Evolutionary conservation across 2,329 filamentous ascomycete genomes (phyloP), one percentile per base, ranked within the genome.

Genomic region (Zopfia rhizophila): DNA sequence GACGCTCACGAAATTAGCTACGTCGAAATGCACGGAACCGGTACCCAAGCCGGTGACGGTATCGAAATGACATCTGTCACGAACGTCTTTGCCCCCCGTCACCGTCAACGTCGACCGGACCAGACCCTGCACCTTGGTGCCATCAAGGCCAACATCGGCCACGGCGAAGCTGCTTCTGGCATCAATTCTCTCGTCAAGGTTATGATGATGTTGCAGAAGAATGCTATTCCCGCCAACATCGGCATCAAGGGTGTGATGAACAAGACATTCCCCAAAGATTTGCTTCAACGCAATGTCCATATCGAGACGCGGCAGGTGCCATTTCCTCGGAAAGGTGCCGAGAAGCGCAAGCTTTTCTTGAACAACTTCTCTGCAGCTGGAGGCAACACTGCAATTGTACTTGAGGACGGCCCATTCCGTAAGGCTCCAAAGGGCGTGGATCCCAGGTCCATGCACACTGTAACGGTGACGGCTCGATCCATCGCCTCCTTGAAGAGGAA

Each of bases 11-110:
- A 92, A 53, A 81, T 96, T 36, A 85, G 85, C 69, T 95, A 93
- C 62, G 86, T 96, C 7, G 91, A 95, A 72, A 91, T 94, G 86
- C 90, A 96, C 68, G 91, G 89, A 11, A 96, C 91, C 3, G 91
- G 91, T 22, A 96, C 90, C 0, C 89, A 94, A 69, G 90, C 88
- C 22, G 91, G 89, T 50, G 91, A 96, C 63, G 86, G 85, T 6
- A 88, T 85, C 3, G 91, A 96, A 68, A 92, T 93, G 87, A 78
- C 84, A 1, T 91, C 87, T 0, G 88, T 95, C 36, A 84, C 85
- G 16, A 78, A 82, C 36, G 76, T 82, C 14, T 88, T 87, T 56
- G 84, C 82, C 31, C 79, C 82, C 16, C 74, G 76, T 41, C 70
- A 78, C 54, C 73, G 75, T 29, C 75, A 78, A 60, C 77, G 78